phyloP scores from a whole-genome alignment of 176 grass and related monocot species.

The Puccinellia tenuiflora region DNA sequence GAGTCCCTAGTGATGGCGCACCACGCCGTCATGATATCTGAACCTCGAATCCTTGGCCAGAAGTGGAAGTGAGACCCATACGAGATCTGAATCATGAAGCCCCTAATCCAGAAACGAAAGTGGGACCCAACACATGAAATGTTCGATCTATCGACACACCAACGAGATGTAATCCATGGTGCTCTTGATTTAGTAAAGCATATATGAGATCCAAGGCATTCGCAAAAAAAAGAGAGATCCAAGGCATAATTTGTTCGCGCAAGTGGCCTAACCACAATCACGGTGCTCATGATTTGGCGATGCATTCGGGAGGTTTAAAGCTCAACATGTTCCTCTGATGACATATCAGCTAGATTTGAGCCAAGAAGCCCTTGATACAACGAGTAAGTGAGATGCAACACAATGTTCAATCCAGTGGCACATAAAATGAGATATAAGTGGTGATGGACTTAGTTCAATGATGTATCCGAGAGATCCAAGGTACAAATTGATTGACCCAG shows the following conservation, averaged over 20 bases:
- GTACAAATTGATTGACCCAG: too few relatives aligned
- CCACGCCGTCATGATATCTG: not conserved
- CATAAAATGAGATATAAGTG: not conserved
- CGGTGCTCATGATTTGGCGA: not conserved
- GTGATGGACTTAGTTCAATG: not conserved
- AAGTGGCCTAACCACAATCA: too few relatives aligned
- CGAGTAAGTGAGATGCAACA: not conserved
- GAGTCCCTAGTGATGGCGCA: not conserved
- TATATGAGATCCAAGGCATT: too few relatives aligned
- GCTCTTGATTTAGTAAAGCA: too few relatives aligned
- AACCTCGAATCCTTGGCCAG: not conserved
- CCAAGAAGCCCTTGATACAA: not conserved
- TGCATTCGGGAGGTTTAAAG: not conserved
- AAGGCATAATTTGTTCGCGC: too few relatives aligned
- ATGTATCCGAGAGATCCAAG: not conserved
- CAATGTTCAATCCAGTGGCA: not conserved
- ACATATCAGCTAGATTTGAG: not conserved
- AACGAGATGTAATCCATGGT: too few relatives aligned
- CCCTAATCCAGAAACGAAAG: too few relatives aligned
- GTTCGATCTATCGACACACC: too few relatives aligned
- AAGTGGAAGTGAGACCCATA: not conserved
- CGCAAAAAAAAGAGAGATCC: too few relatives aligned
- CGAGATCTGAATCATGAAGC: too few relatives aligned
- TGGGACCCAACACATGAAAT: too few relatives aligned
- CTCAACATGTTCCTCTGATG: not conserved